Evolutionary conservation across 768 basidiomycete genomes (phyloP).

Genomic region (Galerina sulciceps): DNA sequence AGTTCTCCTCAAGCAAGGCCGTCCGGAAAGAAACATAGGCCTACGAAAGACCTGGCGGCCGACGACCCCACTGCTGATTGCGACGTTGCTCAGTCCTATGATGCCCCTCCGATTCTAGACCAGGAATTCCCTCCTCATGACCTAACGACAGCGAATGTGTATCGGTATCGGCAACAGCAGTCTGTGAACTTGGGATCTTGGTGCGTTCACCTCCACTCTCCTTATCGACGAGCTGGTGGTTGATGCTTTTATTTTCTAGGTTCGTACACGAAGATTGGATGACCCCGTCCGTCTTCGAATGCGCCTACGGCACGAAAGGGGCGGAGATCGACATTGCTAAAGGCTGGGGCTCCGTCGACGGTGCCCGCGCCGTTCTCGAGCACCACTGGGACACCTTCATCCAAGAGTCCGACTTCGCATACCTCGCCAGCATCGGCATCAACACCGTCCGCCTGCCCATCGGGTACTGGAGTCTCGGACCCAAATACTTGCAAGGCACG

Average conservation of each 20-base stretch:
- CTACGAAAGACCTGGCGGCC: not conserved
- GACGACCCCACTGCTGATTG: slow-evolving; percentile 1
- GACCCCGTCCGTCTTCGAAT: slow-evolving; percentile 65
- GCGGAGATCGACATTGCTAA: slow-evolving; percentile 72
- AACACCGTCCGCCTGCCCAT: slow-evolving; percentile 69
- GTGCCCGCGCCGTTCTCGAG: slow-evolving; percentile 59
- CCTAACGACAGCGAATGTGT: slow-evolving; percentile 49
- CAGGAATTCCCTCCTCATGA: slow-evolving; percentile 54
- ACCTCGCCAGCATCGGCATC: slow-evolving; percentile 68
- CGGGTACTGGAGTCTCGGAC: slow-evolving; percentile 66
- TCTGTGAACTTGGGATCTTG: slow-evolving; percentile 71
- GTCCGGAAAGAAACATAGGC: not conserved
- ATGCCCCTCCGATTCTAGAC: slow-evolving; percentile 29
- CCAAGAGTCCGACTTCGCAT: slow-evolving; percentile 63
- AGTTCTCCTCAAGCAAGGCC: too few relatives aligned
- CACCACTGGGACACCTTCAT: slow-evolving; percentile 82
- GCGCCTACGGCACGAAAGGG: slow-evolving; percentile 51
- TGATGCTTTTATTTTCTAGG: slow-evolving; percentile 36
- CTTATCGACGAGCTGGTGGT: not conserved
- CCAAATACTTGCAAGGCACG: slow-evolving; percentile 62
- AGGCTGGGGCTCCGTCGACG: slow-evolving; percentile 53
- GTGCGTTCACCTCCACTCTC: slow-evolving; percentile 31
- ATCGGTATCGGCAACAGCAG: slow-evolving; percentile 66
- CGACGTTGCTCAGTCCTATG: slow-evolving; percentile 35
- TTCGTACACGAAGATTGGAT: slow-evolving; percentile 81